Percentiles rank a stretch among this genome's conserved stretches.
Evolutionary conservation across 805 yeast genomes (phyloP).

Genomic region (Wickerhamomyces tratensis): DNA sequence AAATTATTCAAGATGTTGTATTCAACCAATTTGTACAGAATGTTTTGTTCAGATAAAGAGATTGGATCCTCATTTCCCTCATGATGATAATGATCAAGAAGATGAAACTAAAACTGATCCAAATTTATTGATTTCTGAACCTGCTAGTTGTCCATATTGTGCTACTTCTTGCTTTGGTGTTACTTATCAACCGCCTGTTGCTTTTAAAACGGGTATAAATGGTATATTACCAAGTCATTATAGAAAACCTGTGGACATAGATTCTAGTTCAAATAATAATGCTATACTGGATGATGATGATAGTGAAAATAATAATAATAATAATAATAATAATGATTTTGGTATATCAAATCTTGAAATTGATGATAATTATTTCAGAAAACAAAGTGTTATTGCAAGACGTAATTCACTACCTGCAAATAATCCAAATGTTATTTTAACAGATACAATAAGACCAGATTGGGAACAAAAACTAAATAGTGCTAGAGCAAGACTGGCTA

Average conservation of each 20-base stretch:
- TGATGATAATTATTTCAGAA: conserved; percentile 9
- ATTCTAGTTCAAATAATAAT: not conserved
- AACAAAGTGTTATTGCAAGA: conserved; percentile 16
- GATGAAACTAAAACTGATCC: conserved; percentile 32
- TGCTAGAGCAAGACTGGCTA: conserved; percentile 70
- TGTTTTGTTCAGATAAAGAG: conserved; percentile 95
- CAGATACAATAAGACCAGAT: conserved; percentile 83
- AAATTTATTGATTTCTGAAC: conserved; percentile 69
- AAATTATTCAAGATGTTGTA: conserved; percentile 80
- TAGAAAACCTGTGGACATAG: not conserved
- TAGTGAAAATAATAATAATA: conserved; percentile 1
- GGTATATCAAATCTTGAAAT: conserved; percentile 3
- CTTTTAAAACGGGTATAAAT: conserved; percentile 44
- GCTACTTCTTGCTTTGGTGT: conserved; percentile 82
- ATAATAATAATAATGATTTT: conserved; percentile 3
- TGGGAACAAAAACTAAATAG: conserved; percentile 72
- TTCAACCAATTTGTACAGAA: conserved; percentile 90
- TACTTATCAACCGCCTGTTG: conserved; percentile 56
- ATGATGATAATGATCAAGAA: conserved; percentile 34
- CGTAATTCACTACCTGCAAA: conserved; percentile 55
- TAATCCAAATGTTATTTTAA: conserved; percentile 62
- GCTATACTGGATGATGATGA: conserved; percentile 6
- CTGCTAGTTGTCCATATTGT: conserved; percentile 90
- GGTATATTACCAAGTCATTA: conserved; percentile 42
- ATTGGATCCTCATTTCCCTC: conserved; percentile 88